Base-by-base conservation (phyloP, 495 filamentous ascomycete genomes). In the Annulohypoxylon stygium region DNA sequence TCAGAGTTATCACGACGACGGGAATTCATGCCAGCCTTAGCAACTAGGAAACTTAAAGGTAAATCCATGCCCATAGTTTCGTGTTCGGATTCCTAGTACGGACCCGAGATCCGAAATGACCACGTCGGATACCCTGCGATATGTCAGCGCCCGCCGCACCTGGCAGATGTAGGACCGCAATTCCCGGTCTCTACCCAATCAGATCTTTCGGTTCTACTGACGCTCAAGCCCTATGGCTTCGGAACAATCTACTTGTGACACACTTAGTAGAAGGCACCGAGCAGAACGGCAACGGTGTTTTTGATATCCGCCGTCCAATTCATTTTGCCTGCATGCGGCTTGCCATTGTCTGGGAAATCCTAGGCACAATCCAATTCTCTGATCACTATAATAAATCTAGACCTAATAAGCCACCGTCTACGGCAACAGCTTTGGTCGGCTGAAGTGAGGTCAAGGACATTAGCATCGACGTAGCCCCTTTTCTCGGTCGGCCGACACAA, bases 21-120 rank as follows among this genome's bases (percentile, higher is more conserved):
- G 65, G 20, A 62, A 37, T 54, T 54, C 51, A 12, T 30, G 43
- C 43, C 16, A 47, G n/a, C 43, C 41, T 43, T 39, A 18, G 47
- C 34, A 54, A 18, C 58, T 55, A 11, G 43, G 30, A 30, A 6
- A 30, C 30, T 30, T 4, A 10, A 70, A 62, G 33, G 25, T 8
- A 16, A 4, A 18, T 14, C 45, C 63, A 69, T 62, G 47, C 23
- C 16, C 18, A 25, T 23, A 14, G 30, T 20, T 54, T 75, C 65
- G 69, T 71, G 60, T 72, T 72, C 73, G 69, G 69, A 54, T 62
- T 69, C 64, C 43, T 37, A 64, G 43, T 12, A 43, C 59, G 18
- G 59, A 54, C 61, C 69, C 65, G 73, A 72, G 69, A 75, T 72
- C 73, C 73, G 69, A 72, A 57, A 54, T 39, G 50, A 45, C 34